These are phyloP conservation scores for Dactylellina sp. DNA, from an alignment of 2,329 filamentous ascomycete species.

Conservation along the genomic window DNA sequence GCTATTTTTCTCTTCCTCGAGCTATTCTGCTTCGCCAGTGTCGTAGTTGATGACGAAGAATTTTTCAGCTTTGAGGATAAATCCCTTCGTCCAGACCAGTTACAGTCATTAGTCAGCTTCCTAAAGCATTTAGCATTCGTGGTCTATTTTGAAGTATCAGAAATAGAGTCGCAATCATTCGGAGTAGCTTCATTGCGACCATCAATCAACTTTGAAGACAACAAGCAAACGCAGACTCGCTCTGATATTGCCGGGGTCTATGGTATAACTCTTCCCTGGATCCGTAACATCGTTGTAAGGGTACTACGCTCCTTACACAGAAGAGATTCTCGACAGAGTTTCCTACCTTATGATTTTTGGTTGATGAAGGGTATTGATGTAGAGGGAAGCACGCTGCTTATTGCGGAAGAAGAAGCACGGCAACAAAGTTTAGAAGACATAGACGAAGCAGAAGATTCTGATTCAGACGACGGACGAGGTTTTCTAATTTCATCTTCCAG, in stretches of 20 bases:
- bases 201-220: slow-evolving; percentile 65
- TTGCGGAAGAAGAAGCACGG: slow-evolving; percentile 86
- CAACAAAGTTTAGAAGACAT: slow-evolving; percentile 76
- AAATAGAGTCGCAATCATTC: slow-evolving; percentile 68
- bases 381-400: slow-evolving; percentile 84
- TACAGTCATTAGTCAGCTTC: slow-evolving; percentile 81
- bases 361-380: slow-evolving; percentile 93
- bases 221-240: slow-evolving; percentile 78
- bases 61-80: slow-evolving; percentile 76
- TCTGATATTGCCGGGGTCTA: slow-evolving; percentile 80
- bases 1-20: slow-evolving; percentile 91
- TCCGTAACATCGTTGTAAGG: slow-evolving; percentile 38
- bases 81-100: slow-evolving; percentile 76
- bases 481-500: slow-evolving; percentile 73
- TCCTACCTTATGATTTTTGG: slow-evolving; percentile 88
- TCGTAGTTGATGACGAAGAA: slow-evolving; percentile 95
- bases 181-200: slow-evolving; percentile 10
- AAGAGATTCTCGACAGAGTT: slow-evolving; percentile 86
- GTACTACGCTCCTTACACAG: slow-evolving; percentile 82
- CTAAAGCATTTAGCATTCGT: slow-evolving; percentile 91
- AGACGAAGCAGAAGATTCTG: slow-evolving; percentile 71
- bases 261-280: slow-evolving; percentile 80
- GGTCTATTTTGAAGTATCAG: slow-evolving; percentile 83
- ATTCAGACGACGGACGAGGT: slow-evolving; percentile 65
- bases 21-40: slow-evolving; percentile 89